Base-by-base conservation (phyloP, 345 rosid genomes). In the Bruguiera parviflora region DNA sequence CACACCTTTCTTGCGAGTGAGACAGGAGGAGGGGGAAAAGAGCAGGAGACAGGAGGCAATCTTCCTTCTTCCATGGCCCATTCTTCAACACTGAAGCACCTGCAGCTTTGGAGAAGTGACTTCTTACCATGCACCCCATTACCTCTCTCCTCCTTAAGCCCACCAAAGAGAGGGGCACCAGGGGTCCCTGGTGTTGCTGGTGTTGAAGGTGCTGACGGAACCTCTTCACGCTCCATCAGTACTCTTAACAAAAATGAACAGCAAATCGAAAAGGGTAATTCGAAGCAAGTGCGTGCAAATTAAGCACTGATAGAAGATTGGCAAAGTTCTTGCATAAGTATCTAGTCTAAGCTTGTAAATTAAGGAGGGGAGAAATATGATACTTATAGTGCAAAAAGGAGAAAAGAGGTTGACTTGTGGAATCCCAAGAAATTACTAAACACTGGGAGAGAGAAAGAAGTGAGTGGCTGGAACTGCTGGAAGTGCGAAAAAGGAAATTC, bases 1-100 rank as follows among this genome's bases (percentile, higher is more conserved):
- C 58, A 4, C 29, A 86, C 96, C 93, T 90, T 87, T 73, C 91
- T 86, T 10, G 85, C 81, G 55, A 92, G 95, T 5, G 98, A 83
- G 65, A 86, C 78, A 25, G 88, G 81, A 66, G 91, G 92, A 60
- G 84, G 88, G 13, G 87, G 84, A 8, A 87, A 70, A 33, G 89
- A 84, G 87, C 96, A 86, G 68, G 93, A 80, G 58, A 85, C 83
- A 1, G 86, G 82, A 69, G 95, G 87, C 8, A 78, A 73, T 76
- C 84, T 80, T 19, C 92, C 92, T 70, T 90, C 96, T 80, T 89
- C 97, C 64, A 86, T 63, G 20, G 79, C 70, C 96, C 94, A 89
- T 68, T 86, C 91, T 37, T 88, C 83, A 47, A 83, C 87, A 76
- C 80, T 57, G 71, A 92, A 87, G 82, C 94, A 89, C 61, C 77